Evolutionary conservation across 352 stramenopile species (phyloP), one percentile per base, ranked within the genome.

Genomic region (Pythium rishiriense): DNA sequence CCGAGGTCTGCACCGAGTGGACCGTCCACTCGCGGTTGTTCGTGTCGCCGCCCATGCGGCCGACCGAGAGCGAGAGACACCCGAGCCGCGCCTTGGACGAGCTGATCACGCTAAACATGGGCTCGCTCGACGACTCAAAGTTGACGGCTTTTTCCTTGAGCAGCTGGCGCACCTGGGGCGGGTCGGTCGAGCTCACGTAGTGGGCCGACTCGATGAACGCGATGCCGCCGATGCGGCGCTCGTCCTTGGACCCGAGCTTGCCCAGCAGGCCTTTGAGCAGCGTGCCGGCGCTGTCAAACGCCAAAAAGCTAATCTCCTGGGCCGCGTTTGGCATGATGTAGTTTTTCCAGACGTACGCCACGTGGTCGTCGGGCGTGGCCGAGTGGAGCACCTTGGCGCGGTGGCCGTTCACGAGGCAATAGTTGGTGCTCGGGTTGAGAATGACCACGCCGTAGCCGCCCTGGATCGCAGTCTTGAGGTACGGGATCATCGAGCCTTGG

Each of bases 401-500:
- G 56, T 94, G 83, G 53, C 85, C 85, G 53, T 94, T 92, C 25
- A 94, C 86, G 39, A 82, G 73, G 46, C 79, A 81, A 49, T 73
- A 83, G 62, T 96, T 96, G 35, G 85, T 91, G 66, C 85, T 94
- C 4, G 87, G 87, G 48, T 96, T 96, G 52, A 93, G 52, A 22
- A 96, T 72, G 35, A 94, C 78, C 8, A 96, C 85, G 15, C 81
- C 82, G 53, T 93, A 93, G 54, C 86, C 86, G 39, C 85, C 84
- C 58, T 96, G 84, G 48, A 93, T 88, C 22, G 87, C 87, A 0
- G 86, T 93, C 67, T 94, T 92, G 26, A 94, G 68, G 62, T 96
- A 94, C 55, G 87, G 87, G 55, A 96, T 88, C 84, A 96, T 94
- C 29, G 85, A 94, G 49, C 85, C 85, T 50, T 93, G 81, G 58